phyloP scores from a whole-genome alignment of 257 asterid genomes.

The Craterostigma plantagineum region DNA sequence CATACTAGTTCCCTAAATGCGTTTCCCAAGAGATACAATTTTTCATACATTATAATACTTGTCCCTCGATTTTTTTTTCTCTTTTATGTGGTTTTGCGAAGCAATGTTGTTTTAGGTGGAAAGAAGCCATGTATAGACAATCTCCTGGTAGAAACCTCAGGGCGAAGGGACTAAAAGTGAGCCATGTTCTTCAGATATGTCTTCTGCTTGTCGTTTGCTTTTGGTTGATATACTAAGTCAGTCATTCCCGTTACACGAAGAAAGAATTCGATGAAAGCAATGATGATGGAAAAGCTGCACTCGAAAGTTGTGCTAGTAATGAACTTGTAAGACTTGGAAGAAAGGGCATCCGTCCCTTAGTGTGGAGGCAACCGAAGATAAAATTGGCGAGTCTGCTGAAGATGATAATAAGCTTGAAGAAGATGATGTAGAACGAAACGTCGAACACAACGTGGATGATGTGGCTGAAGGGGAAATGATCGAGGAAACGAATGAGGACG shows the following conservation, averaged over 20 bases:
- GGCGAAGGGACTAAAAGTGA: constrained; percentile 46
- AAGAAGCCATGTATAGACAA: constrained; percentile 52
- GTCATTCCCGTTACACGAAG: constrained; percentile 66
- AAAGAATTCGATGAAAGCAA: constrained; percentile 43
- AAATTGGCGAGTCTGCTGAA: constrained; percentile 19
- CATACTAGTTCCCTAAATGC: no score
- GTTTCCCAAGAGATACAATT: no score
- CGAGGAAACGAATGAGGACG: constrained; percentile 36
- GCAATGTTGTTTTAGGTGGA: no score
- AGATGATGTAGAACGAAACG: no score
- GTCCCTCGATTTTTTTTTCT: background rate
- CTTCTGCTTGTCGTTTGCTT: constrained; percentile 71
- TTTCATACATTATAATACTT: no score
- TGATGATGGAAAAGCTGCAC: constrained; percentile 22
- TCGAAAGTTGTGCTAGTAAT: constrained; percentile 10
- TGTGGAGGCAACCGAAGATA: constrained; percentile 17
- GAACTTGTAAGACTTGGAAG: constrained; percentile 46
- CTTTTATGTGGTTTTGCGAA: no score
- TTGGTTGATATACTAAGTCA: constrained; percentile 89
- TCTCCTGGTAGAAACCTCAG: constrained; percentile 61
- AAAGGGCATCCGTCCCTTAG: constrained; percentile 31
- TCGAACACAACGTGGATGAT: constrained; percentile 31
- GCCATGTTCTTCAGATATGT: constrained; percentile 50
- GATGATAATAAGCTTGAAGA: constrained; percentile 61
- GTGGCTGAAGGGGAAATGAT: constrained; percentile 21